Conservation (phyloP, 2,329 filamentous ascomycete species). For the Fusarium pininemorale region DNA sequence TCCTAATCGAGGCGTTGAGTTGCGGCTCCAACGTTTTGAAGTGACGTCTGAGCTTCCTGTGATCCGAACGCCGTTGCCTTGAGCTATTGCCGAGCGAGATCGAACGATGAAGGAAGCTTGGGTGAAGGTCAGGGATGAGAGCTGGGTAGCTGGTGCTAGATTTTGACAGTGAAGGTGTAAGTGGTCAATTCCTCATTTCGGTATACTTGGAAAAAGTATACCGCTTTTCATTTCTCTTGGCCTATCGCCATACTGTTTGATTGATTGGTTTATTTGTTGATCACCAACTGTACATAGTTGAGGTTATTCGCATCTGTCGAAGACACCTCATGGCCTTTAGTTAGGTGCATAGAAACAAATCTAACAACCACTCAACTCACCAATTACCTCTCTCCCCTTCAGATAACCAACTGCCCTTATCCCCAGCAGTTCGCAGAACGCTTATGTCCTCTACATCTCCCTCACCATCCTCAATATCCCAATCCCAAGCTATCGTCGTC, state of each 20-base stretch:
- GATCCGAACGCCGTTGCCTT: constrained; percentile 4
- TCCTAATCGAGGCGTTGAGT: constrained; percentile 24
- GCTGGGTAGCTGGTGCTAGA: not conserved
- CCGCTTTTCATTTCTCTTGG: accelerated
- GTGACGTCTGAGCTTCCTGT: constrained; percentile 30
- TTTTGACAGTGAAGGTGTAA: not conserved
- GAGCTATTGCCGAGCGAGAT: constrained; percentile 26
- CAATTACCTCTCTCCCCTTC: not conserved
- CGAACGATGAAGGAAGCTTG: constrained; percentile 1
- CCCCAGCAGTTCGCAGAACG: not conserved
- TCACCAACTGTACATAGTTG: no score
- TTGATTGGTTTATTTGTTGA: not conserved
- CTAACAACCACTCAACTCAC: not conserved
- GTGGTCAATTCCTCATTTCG: not conserved
- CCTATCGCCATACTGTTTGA: accelerated
- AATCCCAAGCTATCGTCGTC: not conserved
- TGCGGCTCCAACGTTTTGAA: constrained; percentile 18
- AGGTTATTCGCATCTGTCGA: not conserved
- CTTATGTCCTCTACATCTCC: not conserved
- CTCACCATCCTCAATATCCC: not conserved
- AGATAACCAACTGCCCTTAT: not conserved
- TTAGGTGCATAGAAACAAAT: not conserved
- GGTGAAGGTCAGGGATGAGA: not conserved
- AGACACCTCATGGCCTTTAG: no score
- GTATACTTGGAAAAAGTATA: not conserved